These are phyloP conservation scores for Corylus americana DNA, from an alignment of 306 rosid genomes.

Conservation along the genomic window DNA sequence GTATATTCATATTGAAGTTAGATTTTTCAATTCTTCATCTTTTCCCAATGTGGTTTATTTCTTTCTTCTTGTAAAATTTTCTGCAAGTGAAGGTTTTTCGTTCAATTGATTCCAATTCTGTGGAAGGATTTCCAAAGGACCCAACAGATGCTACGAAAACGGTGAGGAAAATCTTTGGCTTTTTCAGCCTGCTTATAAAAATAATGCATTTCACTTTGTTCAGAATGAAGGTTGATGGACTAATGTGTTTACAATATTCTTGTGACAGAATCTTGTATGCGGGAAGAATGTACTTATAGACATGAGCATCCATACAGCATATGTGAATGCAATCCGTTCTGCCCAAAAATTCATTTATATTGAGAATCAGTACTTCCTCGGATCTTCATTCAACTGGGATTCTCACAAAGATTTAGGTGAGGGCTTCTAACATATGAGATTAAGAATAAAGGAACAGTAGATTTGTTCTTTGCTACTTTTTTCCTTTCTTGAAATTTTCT, in stretches of 20 bases:
- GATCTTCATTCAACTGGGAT: constrained; percentile 83
- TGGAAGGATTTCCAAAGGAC: constrained; percentile 76
- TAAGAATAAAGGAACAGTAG: constrained; percentile 8
- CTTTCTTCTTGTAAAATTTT: constrained; percentile 1
- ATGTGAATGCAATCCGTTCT: constrained; percentile 74
- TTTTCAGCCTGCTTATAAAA: background rate
- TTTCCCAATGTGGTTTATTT: background rate
- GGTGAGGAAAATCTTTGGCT: constrained; percentile 42
- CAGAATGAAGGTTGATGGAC: background rate
- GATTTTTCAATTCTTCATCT: background rate
- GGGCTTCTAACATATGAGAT: constrained; percentile 20
- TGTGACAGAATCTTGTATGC: constrained; percentile 73
- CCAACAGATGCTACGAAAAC: constrained; percentile 54
- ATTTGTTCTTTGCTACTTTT: background rate
- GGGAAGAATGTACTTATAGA: constrained; percentile 86
- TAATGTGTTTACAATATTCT: constrained; percentile 13
- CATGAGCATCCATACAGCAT: constrained; percentile 87
- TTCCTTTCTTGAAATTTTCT: background rate
- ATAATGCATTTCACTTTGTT: background rate
- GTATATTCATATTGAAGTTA: constrained; percentile 34
- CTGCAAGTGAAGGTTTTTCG: constrained; percentile 67
- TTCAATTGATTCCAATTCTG: constrained; percentile 84
- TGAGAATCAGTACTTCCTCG: constrained; percentile 85
- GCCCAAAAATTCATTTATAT: constrained; percentile 82
- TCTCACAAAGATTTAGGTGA: constrained; percentile 67